A percentile compares a stretch with the other conserved stretches of the same genome.
Conservation (phyloP, 176 grass and related monocot genomes). For the Urochloa ruziziensis region DNA sequence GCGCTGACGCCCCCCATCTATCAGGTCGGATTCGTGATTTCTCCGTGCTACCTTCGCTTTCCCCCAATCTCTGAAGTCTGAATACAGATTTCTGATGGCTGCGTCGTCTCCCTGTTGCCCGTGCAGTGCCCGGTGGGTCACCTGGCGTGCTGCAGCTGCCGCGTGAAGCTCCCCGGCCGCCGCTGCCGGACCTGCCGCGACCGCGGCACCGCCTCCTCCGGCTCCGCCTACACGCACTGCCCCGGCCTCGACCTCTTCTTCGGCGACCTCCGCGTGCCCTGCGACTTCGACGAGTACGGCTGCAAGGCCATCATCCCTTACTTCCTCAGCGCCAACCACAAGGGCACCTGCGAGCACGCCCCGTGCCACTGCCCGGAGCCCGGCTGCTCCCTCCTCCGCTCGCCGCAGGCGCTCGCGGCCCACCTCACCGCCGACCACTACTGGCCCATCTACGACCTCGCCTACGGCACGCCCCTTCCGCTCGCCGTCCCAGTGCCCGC, state of each 20-base stretch:
- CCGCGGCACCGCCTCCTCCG: background rate
- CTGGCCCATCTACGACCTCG: background rate
- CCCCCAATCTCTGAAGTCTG: no score
- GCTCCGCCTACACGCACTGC: background rate
- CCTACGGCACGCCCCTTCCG: background rate
- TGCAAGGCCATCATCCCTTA: background rate
- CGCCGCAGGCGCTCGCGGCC: background rate
- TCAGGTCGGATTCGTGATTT: background rate
- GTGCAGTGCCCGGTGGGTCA: constrained; percentile 4
- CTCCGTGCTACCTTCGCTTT: background rate
- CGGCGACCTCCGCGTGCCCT: background rate
- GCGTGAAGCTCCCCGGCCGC: background rate
- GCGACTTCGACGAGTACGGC: background rate
- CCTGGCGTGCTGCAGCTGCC: constrained; percentile 7
- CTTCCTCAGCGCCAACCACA: background rate
- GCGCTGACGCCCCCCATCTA: background rate
- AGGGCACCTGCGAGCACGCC: constrained; percentile 1
- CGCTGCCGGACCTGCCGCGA: constrained; percentile 6
- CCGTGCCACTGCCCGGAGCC: constrained; percentile 19
- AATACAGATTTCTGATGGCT: background rate
- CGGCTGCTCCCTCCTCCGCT: background rate
- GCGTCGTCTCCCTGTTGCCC: background rate
- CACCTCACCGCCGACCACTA: background rate
- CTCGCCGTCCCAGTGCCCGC: background rate
- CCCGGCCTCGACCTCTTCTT: background rate